Base-by-base conservation (phyloP, 257 asterid genomes). In the Solanum acaule region DNA sequence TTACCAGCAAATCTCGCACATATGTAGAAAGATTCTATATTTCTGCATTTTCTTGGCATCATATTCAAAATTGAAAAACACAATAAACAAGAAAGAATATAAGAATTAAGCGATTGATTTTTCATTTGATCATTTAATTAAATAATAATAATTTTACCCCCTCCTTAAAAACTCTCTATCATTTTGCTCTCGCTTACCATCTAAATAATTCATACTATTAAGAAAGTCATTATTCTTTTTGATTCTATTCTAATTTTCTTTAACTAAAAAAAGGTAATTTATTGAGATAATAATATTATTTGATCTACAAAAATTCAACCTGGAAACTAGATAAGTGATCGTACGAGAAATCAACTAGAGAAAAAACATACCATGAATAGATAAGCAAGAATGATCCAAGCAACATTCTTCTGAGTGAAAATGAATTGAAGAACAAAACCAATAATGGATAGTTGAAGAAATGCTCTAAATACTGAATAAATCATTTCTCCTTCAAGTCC, bases 341-440 rank as follows among this genome's bases (percentile, higher is more conserved):
- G 0, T 61, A 61, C 13, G 68, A 61, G 29, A 22, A 18, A 56
- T 56, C 9, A 18, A 52, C 10, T 2, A 0, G 27, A n/a, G 35
- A 79, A 6, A 3, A 49, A 35, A 81, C 42, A 31, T 91, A 96
- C 99, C 99, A 96, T 96, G 94, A 95, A 96, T 86, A 96, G 96
- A 90, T 96, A 96, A 82, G 99, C 99, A 88, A 92, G 68, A 35
- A 95, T 37, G 86, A 96, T 96, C 98, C 99, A 96, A 29, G 85
- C 44, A 78, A 88, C 90, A 87, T 92, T 95, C 1, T 92, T 46
- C 90, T 93, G 98, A 68, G 76, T 89, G 92, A 96, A 95, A 82
- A 96, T 96, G 92, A 96, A 95, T 89, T 95, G 94, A 37, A 96
- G 93, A 89, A 96, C 99, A 91, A 95, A 96, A 0, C 98, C 99